phyloP scores from a whole-genome alignment of 2,329 filamentous ascomycete species.

The Davidsoniella eucalypti region DNA sequence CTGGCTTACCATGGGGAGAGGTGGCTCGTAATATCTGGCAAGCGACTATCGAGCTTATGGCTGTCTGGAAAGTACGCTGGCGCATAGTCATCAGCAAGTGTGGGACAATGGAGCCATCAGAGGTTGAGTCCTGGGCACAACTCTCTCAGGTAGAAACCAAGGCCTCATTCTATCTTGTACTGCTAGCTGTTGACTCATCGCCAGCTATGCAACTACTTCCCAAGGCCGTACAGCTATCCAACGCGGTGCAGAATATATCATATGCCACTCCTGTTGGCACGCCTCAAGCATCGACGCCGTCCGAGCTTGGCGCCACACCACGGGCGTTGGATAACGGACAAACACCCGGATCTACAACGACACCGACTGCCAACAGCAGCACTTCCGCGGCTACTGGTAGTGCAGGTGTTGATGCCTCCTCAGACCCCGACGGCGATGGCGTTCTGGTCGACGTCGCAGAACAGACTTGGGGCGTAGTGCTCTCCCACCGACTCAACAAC shows the following conservation, averaged over 20 bases:
- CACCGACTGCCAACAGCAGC: constrained; percentile 17
- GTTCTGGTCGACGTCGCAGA: constrained; percentile 57
- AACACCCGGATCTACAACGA: constrained; percentile 30
- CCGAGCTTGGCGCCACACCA: constrained; percentile 44
- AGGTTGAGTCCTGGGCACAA: constrained; percentile 43
- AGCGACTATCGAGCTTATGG: constrained; percentile 57
- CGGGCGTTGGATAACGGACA: constrained; percentile 42
- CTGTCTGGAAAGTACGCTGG: constrained; percentile 56
- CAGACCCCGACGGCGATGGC: constrained; percentile 40
- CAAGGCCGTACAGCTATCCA: constrained; percentile 32
- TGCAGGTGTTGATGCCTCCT: constrained; percentile 23
- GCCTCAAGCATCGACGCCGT: constrained; percentile 37
- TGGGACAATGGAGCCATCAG: constrained; percentile 48
- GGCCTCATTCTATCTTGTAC: constrained; percentile 35
- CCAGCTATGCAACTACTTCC: constrained; percentile 48
- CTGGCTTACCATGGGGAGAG: constrained; percentile 39
- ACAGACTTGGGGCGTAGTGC: constrained; percentile 58
- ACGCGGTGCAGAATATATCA: constrained; percentile 17
- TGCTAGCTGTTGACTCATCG: constrained; percentile 48
- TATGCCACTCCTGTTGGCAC: constrained; percentile 53
- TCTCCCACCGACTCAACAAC: constrained; percentile 48
- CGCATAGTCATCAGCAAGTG: constrained; percentile 59
- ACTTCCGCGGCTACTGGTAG: constrained; percentile 1
- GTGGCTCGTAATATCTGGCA: constrained; percentile 65
- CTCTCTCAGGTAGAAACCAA: constrained; percentile 35